Conservation (phyloP, 345 rosid genomes). For the Salix koriyanagi region DNA sequence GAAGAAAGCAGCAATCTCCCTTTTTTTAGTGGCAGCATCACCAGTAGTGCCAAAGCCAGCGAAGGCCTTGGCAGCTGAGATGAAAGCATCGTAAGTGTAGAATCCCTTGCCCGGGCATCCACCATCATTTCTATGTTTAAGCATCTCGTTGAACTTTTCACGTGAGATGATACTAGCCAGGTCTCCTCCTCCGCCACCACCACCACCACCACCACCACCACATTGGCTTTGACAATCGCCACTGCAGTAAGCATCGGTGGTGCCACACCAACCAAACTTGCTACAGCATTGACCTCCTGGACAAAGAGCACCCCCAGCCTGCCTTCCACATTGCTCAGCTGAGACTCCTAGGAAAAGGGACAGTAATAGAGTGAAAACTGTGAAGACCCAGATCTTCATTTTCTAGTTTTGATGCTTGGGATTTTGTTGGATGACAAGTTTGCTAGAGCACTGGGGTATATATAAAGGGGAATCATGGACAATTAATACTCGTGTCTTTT, state of each 20-base stretch:
- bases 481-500: neutral
- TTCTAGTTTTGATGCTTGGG: neutral
- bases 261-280: constrained; percentile 21
- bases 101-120: constrained; percentile 16
- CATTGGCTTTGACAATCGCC: constrained; percentile 19
- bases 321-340: constrained; percentile 19
- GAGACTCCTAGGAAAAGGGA: neutral
- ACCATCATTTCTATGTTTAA: constrained; percentile 16
- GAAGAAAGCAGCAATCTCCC: constrained; percentile 23
- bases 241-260: neutral
- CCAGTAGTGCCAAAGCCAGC: constrained; percentile 17
- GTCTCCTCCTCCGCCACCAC: neutral
- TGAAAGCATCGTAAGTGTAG: constrained; percentile 19
- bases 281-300: constrained; percentile 19
- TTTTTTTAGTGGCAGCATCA: constrained; percentile 5
- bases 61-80: constrained; percentile 14
- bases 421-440: neutral
- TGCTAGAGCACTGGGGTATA: neutral
- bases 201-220: neutral
- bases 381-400: neutral
- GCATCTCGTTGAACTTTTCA: neutral
- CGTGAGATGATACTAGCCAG: constrained; percentile 5
- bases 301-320: constrained; percentile 18
- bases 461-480: neutral
- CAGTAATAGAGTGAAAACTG: neutral